These are phyloP conservation scores for Paramecium pentaurelia DNA, from an alignment of 73 alveolate species.

Conservation along the genomic window DNA sequence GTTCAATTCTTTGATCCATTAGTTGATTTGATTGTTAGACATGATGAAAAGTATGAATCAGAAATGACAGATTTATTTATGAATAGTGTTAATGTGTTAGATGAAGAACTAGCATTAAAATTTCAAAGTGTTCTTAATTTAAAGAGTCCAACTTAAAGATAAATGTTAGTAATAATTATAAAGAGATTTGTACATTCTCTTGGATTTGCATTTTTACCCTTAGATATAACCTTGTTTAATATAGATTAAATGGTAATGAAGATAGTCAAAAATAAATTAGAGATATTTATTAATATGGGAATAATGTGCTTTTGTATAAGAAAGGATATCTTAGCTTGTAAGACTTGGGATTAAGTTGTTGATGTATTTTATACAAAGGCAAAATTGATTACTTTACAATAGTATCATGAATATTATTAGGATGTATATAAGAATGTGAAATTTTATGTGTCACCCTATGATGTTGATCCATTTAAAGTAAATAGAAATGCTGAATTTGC, in stretches of 20 bases:
- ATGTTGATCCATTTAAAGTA: constrained; percentile 44
- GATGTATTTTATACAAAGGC: constrained; percentile 21
- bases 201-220: constrained; percentile 51
- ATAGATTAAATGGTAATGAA: constrained; percentile 48
- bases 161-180: neutral
- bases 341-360: constrained; percentile 48
- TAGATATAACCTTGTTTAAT: constrained; percentile 41
- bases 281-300: constrained; percentile 58
- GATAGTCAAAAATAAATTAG: constrained; percentile 39
- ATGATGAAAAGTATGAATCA: constrained; percentile 59
- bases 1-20: constrained; percentile 59
- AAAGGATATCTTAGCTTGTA: neutral
- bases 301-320: constrained; percentile 28
- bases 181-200: constrained; percentile 58
- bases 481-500: neutral
- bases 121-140: neutral
- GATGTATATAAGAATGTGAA: constrained; percentile 9
- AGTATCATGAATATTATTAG: neutral
- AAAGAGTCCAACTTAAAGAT: neutral
- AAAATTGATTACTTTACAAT: neutral
- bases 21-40: constrained; percentile 52
- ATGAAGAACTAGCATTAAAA: constrained; percentile 55
- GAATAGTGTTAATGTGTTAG: constrained; percentile 53
- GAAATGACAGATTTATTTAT: constrained; percentile 62
- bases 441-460: constrained; percentile 43